Evolutionary conservation across 2,329 filamentous ascomycete genomes (phyloP).

Genomic region (Neofusicoccum sp.): DNA sequence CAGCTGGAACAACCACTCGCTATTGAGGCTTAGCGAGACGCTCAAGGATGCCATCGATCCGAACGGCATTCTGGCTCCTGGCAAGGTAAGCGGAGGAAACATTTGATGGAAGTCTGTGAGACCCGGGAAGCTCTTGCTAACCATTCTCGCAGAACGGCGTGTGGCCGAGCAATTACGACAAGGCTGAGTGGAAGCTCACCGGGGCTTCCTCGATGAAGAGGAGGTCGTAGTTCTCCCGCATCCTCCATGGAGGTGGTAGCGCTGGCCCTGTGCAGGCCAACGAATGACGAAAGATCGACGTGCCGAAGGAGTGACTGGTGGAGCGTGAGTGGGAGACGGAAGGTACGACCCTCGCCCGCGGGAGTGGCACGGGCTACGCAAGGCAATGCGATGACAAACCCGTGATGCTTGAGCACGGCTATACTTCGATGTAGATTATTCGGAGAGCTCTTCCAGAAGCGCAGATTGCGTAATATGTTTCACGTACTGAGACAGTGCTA

Average conservation of each 20-base stretch:
- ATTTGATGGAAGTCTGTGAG: not conserved
- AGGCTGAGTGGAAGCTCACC: constrained; percentile 9
- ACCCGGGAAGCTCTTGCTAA: not conserved
- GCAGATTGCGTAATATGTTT: not conserved
- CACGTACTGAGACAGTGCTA: not conserved
- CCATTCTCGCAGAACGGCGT: not conserved
- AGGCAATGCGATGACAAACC: too few species aligned
- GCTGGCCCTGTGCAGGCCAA: too few species aligned
- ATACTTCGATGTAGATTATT: too few species aligned
- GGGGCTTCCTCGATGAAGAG: constrained; percentile 2
- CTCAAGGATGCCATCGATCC: constrained; percentile 52
- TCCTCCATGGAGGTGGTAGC: too few species aligned
- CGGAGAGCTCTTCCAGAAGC: too few species aligned
- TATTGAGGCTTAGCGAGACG: constrained; percentile 48
- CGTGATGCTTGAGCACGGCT: too few species aligned
- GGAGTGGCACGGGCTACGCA: too few species aligned
- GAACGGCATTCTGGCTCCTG: constrained; percentile 34
- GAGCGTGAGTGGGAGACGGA: too few species aligned
- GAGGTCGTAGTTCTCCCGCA: not conserved
- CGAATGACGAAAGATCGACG: too few species aligned
- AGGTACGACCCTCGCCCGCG: too few species aligned
- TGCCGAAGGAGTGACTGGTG: not conserved
- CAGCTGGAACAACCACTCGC: constrained; percentile 46
- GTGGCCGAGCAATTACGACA: not conserved
- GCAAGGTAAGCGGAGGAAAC: constrained; percentile 25